These are phyloP conservation scores for Rhipidocladum racemiflorum DNA, from an alignment of 176 grass and related monocot species.

Conservation along the genomic window DNA sequence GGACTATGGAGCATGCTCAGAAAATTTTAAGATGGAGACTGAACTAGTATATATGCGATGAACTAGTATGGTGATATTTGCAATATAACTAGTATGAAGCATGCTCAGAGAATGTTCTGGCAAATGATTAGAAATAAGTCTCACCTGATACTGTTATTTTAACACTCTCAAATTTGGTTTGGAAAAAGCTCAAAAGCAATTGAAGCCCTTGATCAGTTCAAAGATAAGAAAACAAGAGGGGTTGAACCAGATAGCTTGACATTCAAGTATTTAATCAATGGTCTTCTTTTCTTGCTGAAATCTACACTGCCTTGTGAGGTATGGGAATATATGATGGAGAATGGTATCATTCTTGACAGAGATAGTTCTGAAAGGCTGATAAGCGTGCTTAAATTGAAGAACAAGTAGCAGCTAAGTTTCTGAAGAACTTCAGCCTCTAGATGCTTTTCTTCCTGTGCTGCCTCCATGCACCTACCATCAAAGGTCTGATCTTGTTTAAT, in stretches of 20 bases:
- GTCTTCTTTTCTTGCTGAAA: conserved; percentile 66
- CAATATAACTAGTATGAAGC: too few relatives aligned
- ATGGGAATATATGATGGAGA: conserved; percentile 71
- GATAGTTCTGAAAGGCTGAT: conserved; percentile 64
- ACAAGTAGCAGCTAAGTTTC: conserved; percentile 27
- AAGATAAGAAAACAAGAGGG: conserved; percentile 49
- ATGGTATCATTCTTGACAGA: conserved; percentile 59
- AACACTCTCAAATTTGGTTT: conserved; percentile 57
- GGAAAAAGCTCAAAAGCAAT: conserved; percentile 50
- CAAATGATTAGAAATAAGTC: conserved; percentile 54
- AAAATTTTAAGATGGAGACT: too few relatives aligned
- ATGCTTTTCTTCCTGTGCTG: not conserved
- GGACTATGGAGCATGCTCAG: too few relatives aligned
- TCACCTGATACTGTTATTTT: conserved; percentile 59
- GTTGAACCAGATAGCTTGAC: conserved; percentile 60
- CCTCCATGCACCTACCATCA: not conserved
- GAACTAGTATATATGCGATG: too few relatives aligned
- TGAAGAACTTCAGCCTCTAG: not conserved
- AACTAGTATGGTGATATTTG: too few relatives aligned
- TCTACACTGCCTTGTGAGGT: conserved; percentile 52
- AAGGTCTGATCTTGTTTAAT: not conserved
- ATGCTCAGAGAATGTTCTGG: conserved; percentile 46
- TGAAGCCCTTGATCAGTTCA: conserved; percentile 59
- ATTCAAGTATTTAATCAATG: conserved; percentile 60
- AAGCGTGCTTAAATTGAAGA: conserved; percentile 51